These are phyloP conservation scores for Leptographium procerum DNA, from an alignment of 2,329 filamentous ascomycete species.

Conservation along the genomic window DNA sequence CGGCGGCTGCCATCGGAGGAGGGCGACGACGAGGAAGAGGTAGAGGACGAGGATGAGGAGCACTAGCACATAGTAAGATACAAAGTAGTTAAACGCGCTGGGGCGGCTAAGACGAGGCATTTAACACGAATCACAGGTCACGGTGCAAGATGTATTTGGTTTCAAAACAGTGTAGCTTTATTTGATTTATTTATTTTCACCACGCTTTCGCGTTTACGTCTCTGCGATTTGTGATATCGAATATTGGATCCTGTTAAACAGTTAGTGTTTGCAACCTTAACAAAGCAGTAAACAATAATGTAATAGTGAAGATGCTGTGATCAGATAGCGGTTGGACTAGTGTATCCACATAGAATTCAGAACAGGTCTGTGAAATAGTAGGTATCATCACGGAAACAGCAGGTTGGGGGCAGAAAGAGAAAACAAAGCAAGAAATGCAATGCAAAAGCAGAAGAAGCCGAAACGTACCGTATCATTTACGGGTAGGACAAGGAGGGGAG, in stretches of 20 bases:
- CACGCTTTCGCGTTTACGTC: too few species aligned
- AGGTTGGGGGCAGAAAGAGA: slow-evolving; percentile 14
- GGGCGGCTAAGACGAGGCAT: too few species aligned
- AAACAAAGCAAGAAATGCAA: slow-evolving; percentile 7
- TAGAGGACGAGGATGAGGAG: not conserved
- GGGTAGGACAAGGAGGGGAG: too few species aligned
- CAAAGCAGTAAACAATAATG: not conserved
- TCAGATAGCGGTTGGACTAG: slow-evolving; percentile 82
- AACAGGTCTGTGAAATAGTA: slow-evolving; percentile 72
- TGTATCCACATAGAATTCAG: slow-evolving; percentile 62
- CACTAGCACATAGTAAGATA: too few species aligned
- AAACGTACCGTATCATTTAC: slow-evolving; percentile 22
- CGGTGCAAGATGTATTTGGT: too few species aligned
- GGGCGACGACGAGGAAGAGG: too few species aligned
- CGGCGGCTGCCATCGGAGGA: slow-evolving; percentile 32
- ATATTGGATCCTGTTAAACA: not conserved
- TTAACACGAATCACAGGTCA: too few species aligned
- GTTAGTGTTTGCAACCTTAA: slow-evolving; percentile 2
- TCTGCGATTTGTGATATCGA: too few species aligned
- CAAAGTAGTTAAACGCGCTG: too few species aligned
- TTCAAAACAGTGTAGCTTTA: too few species aligned
- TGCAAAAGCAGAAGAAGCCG: slow-evolving; percentile 2
- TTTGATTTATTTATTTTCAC: not conserved
- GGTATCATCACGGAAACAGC: slow-evolving; percentile 53
- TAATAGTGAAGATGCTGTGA: slow-evolving; percentile 1